Percentiles rank a stretch among this genome's conserved stretches.
Conservation (phyloP, 2,329 filamentous ascomycete genomes). For the Diaporthe citriasiana region DNA sequence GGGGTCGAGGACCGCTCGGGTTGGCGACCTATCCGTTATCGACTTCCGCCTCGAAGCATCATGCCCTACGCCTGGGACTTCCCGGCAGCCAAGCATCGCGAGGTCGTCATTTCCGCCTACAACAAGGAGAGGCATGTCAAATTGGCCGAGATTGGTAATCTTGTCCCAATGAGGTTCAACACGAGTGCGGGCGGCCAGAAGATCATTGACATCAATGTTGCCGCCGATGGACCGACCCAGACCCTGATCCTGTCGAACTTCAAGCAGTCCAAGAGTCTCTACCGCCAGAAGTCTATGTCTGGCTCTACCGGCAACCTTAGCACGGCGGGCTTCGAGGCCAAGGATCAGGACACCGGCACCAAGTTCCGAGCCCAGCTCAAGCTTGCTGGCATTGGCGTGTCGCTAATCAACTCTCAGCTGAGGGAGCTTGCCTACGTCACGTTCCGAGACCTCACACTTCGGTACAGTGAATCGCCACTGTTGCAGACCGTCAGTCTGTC, state of each 20-base stretch:
- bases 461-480: constrained; percentile 91
- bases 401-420: constrained; percentile 91
- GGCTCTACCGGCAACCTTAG: constrained; percentile 64
- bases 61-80: constrained; percentile 99
- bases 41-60: constrained; percentile 92
- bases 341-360: constrained; percentile 88
- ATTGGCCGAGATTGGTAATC: constrained; percentile 94
- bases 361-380: constrained; percentile 92
- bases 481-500: constrained; percentile 93
- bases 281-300: constrained; percentile 72
- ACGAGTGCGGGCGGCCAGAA: constrained; percentile 78
- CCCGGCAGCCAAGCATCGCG: constrained; percentile 95
- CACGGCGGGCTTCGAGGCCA: constrained; percentile 87
- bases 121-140: constrained; percentile 92
- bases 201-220: constrained; percentile 96
- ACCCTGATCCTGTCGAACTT: constrained; percentile 95
- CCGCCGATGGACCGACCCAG: constrained; percentile 94
- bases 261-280: constrained; percentile 92
- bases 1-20: constrained; percentile 86
- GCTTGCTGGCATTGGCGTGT: constrained; percentile 91
- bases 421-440: constrained; percentile 95
- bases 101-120: constrained; percentile 85
- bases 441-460: constrained; percentile 89
- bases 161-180: constrained; percentile 92
- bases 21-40: constrained; percentile 93